phyloP scores from a whole-genome alignment of 306 rosid genomes.

The Begonia fuchsioides region DNA sequence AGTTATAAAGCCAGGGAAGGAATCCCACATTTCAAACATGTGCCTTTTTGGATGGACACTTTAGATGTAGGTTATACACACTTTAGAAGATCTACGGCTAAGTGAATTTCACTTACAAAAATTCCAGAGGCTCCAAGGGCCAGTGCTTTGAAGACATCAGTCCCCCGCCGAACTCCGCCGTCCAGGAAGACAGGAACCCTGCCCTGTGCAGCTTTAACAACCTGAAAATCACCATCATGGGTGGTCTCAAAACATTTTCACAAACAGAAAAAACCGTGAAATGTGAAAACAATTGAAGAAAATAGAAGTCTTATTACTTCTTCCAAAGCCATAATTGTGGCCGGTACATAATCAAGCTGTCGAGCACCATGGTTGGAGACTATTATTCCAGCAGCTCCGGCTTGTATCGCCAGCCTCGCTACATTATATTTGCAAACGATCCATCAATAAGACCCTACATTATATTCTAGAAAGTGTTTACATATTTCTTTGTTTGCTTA shows the following conservation, averaged over 20 bases:
- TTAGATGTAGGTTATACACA: too few relatives aligned
- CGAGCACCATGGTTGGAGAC: slow-evolving; percentile 97
- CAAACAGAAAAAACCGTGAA: neutral
- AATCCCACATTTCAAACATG: too few relatives aligned
- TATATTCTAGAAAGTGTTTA: neutral
- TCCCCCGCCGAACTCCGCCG: slow-evolving; percentile 93
- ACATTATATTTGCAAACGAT: slow-evolving; percentile 16
- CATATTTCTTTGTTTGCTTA: slow-evolving; percentile 17
- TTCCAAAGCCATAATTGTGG: slow-evolving; percentile 79
- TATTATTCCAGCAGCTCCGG: slow-evolving; percentile 89
- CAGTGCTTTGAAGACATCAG: slow-evolving; percentile 93
- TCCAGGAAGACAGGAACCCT: slow-evolving; percentile 86
- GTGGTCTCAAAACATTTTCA: neutral
- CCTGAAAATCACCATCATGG: slow-evolving; percentile 23
- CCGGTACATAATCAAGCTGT: slow-evolving; percentile 88
- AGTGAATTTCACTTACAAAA: slow-evolving; percentile 61
- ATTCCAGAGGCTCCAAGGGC: slow-evolving; percentile 96
- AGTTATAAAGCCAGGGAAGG: too few relatives aligned
- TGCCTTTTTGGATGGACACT: too few relatives aligned
- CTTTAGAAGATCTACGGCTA: too few relatives aligned
- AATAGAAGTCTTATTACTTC: slow-evolving; percentile 35
- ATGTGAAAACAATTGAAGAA: neutral
- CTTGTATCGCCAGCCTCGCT: slow-evolving; percentile 80
- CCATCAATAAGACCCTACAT: neutral
- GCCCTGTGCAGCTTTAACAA: slow-evolving; percentile 88